Base-by-base conservation (phyloP, 2,329 filamentous ascomycete species). In the Neonectria ditissima region DNA sequence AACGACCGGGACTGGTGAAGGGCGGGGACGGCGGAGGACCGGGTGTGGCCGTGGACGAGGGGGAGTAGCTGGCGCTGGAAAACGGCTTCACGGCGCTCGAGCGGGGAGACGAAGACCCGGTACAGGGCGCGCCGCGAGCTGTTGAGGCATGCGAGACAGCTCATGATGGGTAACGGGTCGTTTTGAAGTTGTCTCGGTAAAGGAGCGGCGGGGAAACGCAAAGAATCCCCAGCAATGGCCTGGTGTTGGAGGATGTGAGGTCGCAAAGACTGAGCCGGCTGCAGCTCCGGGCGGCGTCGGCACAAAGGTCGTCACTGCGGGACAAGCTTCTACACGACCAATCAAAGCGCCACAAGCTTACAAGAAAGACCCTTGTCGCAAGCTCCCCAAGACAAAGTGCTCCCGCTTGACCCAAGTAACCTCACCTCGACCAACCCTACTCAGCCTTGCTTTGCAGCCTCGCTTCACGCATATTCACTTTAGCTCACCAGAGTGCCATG, bases 51-150 rank as follows among this genome's bases (percentile, higher is more conserved):
- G 61, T 56, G 55, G 51, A 64, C 18, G 43, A 70, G 66, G 20
- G 62, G 53, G 47, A 69, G 62, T 61, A 72, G 66, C 41, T 72
- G 66, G 57, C 69, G 67, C 37, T 69, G 56, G 48, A 77, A 57
- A 20, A 67, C 55, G 43, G 67, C 56, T 63, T 75, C 72, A 48
- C 66, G 67, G 44, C 65, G 71, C 57, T 77, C 73, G 66, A 73
- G 69, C 55, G 77, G 77, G 50, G 76, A 75, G 68, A 85, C 67
- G 67, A 86, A 84, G 51, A 85, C 80, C 56, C 80, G 77, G 48
- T 81, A 79, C 5, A 87, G 80, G 64, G 83, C 82, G 37, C 77
- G 69, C n/a, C 80, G 79, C 55, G 82, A 79, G 66, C 79, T 81
- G 73, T 80, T 81, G 44, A 83, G 67, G 65, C 81, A 84, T 58